phyloP scores from a whole-genome alignment of 805 yeast species.

The Metschnikowia sp. region DNA sequence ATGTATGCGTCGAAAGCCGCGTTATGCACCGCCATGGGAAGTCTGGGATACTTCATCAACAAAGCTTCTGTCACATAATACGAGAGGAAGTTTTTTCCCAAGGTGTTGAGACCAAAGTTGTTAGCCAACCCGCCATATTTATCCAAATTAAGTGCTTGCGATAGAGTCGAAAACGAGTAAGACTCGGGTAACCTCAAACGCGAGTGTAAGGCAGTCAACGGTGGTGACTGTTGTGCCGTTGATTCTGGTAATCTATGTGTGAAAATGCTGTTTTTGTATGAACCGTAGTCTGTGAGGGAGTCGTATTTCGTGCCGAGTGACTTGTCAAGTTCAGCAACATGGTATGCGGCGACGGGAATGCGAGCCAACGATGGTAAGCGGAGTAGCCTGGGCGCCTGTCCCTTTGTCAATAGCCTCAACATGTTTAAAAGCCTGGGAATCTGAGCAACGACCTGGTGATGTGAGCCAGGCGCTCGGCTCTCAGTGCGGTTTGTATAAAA shows the following conservation, averaged over 20 bases:
- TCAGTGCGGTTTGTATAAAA: conserved; percentile 8
- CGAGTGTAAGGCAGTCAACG: conserved; percentile 73
- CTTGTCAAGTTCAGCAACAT: conserved; percentile 22
- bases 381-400: conserved; percentile 4
- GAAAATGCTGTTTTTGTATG: conserved; percentile 38
- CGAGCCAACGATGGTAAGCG: conserved; percentile 8
- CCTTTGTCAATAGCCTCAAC: conserved; percentile 17
- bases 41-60: conserved; percentile 77
- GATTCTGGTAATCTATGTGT: conserved; percentile 46
- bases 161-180: conserved; percentile 63
- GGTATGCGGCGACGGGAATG: conserved; percentile 16
- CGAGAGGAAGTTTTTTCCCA: conserved; percentile 75
- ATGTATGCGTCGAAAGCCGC: conserved; percentile 74
- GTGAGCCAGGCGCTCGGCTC: background rate
- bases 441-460: conserved; percentile 1
- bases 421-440: conserved; percentile 3
- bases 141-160: conserved; percentile 72
- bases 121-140: conserved; percentile 48
- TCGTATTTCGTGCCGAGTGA: conserved; percentile 31
- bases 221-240: conserved; percentile 57
- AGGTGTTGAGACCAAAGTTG: conserved; percentile 74
- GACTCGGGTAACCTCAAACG: conserved; percentile 62
- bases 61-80: conserved; percentile 75
- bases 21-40: conserved; percentile 76
- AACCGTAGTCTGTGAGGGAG: conserved; percentile 35